Conservation (phyloP, 116 monocot species). For the Phalaenopsis hybrid region DNA sequence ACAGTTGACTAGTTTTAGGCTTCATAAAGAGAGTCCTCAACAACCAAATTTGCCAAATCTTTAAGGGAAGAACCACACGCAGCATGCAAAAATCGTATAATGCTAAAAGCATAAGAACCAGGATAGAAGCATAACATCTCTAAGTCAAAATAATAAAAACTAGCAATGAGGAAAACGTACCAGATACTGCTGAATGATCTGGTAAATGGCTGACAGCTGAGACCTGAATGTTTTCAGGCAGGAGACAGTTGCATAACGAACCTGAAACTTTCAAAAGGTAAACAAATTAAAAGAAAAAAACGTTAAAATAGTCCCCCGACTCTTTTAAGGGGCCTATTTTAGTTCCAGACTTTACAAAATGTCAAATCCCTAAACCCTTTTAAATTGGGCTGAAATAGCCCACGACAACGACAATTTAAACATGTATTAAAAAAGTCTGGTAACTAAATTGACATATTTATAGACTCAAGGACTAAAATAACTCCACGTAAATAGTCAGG, state of each 20-base stretch:
- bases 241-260: constrained; percentile 45
- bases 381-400: too few species aligned
- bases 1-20: not conserved
- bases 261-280: constrained; percentile 19
- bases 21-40: not conserved
- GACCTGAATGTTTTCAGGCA: constrained; percentile 47
- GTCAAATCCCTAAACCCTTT: too few species aligned
- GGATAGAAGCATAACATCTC: not conserved
- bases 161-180: constrained; percentile 13
- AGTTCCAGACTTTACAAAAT: too few species aligned
- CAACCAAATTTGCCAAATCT: not conserved
- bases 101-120: not conserved
- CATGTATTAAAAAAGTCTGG: too few species aligned
- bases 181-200: constrained; percentile 23
- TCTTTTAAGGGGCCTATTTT: too few species aligned
- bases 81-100: not conserved
- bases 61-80: not conserved
- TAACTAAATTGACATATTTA: too few species aligned
- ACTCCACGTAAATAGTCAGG: too few species aligned
- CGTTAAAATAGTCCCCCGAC: too few species aligned
- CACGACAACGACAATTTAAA: too few species aligned
- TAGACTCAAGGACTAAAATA: too few species aligned
- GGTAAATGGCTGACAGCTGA: constrained; percentile 39
- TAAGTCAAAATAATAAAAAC: not conserved
- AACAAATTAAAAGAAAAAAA: not conserved